Percentiles rank a stretch among this genome's conserved stretches.
phyloP scores from a whole-genome alignment of 2,329 filamentous ascomycete species.

The Scytalidium lignicola region DNA sequence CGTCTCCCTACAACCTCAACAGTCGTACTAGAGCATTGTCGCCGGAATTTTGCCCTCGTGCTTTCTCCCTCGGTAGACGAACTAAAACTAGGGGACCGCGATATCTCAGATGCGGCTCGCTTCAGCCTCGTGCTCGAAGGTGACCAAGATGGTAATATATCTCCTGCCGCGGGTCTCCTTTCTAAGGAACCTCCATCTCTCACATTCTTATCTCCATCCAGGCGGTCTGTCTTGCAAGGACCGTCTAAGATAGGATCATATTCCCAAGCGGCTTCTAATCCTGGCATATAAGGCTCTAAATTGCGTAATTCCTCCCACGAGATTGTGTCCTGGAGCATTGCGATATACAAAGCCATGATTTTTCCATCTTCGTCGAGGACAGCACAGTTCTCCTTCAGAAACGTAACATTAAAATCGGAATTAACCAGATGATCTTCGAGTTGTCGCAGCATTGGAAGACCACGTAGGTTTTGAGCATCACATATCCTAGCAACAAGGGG shows the following conservation, averaged over 20 bases:
- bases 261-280: conserved; percentile 50
- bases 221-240: conserved; percentile 20
- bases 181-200: not conserved
- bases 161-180: conserved; percentile 38
- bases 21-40: conserved; percentile 14
- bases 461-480: conserved; percentile 48
- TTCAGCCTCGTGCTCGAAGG: conserved; percentile 34
- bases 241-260: conserved; percentile 46
- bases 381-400: conserved; percentile 50
- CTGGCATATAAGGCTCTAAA: conserved; percentile 43
- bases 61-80: conserved; percentile 27
- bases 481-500: conserved; percentile 55
- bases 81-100: conserved; percentile 42
- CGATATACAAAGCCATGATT: conserved; percentile 56
- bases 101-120: conserved; percentile 47
- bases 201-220: not conserved
- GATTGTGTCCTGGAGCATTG: conserved; percentile 48
- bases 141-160: conserved; percentile 31
- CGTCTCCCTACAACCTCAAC: conserved; percentile 21
- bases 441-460: conserved; percentile 54
- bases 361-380: conserved; percentile 48
- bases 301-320: conserved; percentile 46
- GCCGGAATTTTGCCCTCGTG: conserved; percentile 20
- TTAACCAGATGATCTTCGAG: conserved; percentile 40
- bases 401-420: conserved; percentile 42